Conservation (phyloP, 768 basidiomycete genomes). For the Tylopilus felleus region DNA sequence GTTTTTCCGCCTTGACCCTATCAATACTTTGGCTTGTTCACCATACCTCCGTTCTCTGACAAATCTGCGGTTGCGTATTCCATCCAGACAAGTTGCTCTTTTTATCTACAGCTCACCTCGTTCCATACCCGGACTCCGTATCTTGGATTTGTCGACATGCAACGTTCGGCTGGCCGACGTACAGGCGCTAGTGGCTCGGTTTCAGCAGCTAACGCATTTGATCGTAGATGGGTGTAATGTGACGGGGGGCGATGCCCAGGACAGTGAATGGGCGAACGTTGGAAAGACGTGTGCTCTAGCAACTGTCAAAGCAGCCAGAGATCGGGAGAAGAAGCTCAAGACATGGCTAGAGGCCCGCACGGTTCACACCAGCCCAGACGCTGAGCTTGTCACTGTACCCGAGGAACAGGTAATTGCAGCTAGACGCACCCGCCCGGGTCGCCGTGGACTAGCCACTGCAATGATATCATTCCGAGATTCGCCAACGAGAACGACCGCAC, state of each 20-base stretch:
- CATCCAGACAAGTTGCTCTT: slow-evolving; percentile 54
- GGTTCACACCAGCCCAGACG: background rate
- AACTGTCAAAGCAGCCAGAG: slow-evolving; percentile 58
- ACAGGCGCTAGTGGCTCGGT: slow-evolving; percentile 49
- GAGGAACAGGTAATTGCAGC: slow-evolving; percentile 2
- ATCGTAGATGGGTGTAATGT: slow-evolving; percentile 67
- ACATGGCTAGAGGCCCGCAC: slow-evolving; percentile 43
- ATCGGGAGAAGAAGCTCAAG: slow-evolving; percentile 61
- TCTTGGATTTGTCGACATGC: slow-evolving; percentile 78
- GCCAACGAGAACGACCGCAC: slow-evolving; percentile 15
- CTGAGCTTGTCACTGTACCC: background rate
- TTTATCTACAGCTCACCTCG: slow-evolving; percentile 33
- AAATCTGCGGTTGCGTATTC: slow-evolving; percentile 68
- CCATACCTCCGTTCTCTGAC: slow-evolving; percentile 42
- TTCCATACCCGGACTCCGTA: slow-evolving; percentile 44
- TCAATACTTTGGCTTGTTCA: slow-evolving; percentile 48
- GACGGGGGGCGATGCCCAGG: slow-evolving; percentile 47
- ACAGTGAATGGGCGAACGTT: slow-evolving; percentile 56
- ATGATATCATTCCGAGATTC: slow-evolving; percentile 55
- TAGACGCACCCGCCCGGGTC: slow-evolving; percentile 40
- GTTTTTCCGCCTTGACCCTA: slow-evolving; percentile 66
- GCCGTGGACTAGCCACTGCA: slow-evolving; percentile 62
- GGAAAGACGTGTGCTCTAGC: slow-evolving; percentile 60
- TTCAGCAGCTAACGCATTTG: slow-evolving; percentile 55
- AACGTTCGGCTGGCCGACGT: slow-evolving; percentile 51